Conservation (phyloP, 2,329 filamentous ascomycete genomes). For the Stagonosporopsis chrysanthemi region DNA sequence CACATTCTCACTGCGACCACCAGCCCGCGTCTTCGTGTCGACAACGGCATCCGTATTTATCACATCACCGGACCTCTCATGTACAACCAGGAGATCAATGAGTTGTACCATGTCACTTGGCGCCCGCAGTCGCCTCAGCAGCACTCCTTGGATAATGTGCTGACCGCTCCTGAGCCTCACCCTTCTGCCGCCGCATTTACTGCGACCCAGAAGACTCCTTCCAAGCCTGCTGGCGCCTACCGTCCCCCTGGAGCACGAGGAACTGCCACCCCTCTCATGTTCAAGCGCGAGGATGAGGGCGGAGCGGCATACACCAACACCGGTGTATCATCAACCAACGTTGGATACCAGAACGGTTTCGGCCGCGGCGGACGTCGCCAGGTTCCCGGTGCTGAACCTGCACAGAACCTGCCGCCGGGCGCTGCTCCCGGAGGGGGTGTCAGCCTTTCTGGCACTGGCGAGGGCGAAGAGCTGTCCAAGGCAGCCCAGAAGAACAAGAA, state of each 20-base stretch:
- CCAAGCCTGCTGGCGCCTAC: conserved; percentile 96
- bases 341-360: conserved; percentile 76
- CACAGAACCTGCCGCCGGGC: conserved; percentile 69
- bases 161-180: conserved; percentile 81
- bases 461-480: conserved; percentile 79
- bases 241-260: conserved; percentile 93
- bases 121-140: conserved; percentile 73
- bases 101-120: conserved; percentile 90
- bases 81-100: conserved; percentile 94
- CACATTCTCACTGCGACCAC: conserved; percentile 98
- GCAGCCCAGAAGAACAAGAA: conserved; percentile 96
- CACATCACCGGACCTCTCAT: conserved; percentile 87
- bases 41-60: conserved; percentile 96
- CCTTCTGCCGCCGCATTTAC: conserved; percentile 82
- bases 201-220: conserved; percentile 88
- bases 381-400: conserved; percentile 85
- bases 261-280: conserved; percentile 85
- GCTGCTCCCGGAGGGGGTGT: conserved; percentile 72
- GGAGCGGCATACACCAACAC: conserved; percentile 88
- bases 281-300: conserved; percentile 97
- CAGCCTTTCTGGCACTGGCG: conserved; percentile 68
- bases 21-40: conserved; percentile 90
- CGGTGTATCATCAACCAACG: conserved; percentile 68
- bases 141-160: conserved; percentile 71
- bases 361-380: conserved; percentile 75